Conservation (phyloP, 2,329 filamentous ascomycete genomes). For the Fusarium annulatum region DNA sequence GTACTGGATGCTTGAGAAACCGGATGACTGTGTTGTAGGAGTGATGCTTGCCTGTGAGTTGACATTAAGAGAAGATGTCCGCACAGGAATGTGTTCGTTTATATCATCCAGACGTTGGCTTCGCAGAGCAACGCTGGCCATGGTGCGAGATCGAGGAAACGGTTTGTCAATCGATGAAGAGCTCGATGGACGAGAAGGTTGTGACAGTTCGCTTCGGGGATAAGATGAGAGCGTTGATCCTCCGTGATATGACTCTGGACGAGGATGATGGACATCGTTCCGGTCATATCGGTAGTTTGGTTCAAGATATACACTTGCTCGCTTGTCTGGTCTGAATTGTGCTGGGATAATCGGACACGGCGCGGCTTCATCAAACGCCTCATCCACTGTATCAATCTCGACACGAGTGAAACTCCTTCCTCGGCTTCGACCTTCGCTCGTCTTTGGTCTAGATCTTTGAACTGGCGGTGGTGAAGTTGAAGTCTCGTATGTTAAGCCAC, state of each 20-base stretch:
- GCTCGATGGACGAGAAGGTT: constrained; percentile 39
- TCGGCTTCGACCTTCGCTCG: constrained; percentile 27
- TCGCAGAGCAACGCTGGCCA: constrained; percentile 24
- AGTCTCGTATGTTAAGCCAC: constrained; percentile 15
- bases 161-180: constrained; percentile 39
- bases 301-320: constrained; percentile 14
- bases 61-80: constrained; percentile 50
- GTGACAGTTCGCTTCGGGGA: constrained; percentile 29
- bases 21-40: constrained; percentile 42
- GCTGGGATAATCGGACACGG: constrained; percentile 35
- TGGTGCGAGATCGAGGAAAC: constrained; percentile 39
- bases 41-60: constrained; percentile 55
- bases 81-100: constrained; percentile 51
- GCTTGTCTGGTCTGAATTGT: constrained; percentile 23
- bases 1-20: constrained; percentile 55
- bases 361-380: constrained; percentile 29
- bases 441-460: constrained; percentile 30
- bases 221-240: constrained; percentile 12
- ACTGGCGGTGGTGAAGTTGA: constrained; percentile 28
- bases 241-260: constrained; percentile 28
- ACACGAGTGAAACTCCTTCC: constrained; percentile 22
- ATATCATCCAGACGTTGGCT: constrained; percentile 48
- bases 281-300: background rate
- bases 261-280: background rate
- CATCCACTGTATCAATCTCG: constrained; percentile 36